phyloP scores from a whole-genome alignment of 106 monocot genomes.

The Dendrobium catenatum region DNA sequence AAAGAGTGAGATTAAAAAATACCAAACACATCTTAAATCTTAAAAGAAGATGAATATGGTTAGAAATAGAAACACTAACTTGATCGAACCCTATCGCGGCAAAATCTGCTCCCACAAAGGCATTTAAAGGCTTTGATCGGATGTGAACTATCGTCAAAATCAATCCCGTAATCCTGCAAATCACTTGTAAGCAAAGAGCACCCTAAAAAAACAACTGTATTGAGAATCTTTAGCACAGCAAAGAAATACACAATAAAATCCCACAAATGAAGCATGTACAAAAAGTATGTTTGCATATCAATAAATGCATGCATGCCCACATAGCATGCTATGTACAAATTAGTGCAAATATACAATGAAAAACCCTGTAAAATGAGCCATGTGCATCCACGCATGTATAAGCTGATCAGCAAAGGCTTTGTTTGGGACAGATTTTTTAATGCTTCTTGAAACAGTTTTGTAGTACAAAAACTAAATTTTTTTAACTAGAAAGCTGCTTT shows the following conservation, averaged over 20 bases:
- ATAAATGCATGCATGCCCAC: neutral
- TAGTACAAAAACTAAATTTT: too few species aligned
- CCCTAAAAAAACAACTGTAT: neutral
- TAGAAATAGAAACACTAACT: conserved; percentile 3
- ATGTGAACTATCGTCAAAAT: conserved; percentile 18
- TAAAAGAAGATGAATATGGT: neutral
- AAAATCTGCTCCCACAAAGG: conserved; percentile 24
- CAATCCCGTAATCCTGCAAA: conserved; percentile 25
- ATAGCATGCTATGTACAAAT: neutral
- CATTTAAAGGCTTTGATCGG: conserved; percentile 27
- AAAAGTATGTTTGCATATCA: neutral
- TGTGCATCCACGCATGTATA: neutral
- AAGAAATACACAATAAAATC: neutral
- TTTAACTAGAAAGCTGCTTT: too few species aligned
- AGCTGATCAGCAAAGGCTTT: neutral
- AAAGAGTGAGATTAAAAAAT: neutral
- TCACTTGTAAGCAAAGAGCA: neutral
- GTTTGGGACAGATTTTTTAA: too few species aligned
- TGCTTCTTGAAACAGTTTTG: too few species aligned
- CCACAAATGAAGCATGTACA: neutral
- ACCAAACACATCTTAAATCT: neutral
- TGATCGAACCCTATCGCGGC: conserved; percentile 4
- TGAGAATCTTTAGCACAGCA: neutral
- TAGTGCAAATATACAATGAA: neutral
- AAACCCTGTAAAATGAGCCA: neutral